Conservation (phyloP, 495 filamentous ascomycete species). For the Bacidia gigantensis region DNA sequence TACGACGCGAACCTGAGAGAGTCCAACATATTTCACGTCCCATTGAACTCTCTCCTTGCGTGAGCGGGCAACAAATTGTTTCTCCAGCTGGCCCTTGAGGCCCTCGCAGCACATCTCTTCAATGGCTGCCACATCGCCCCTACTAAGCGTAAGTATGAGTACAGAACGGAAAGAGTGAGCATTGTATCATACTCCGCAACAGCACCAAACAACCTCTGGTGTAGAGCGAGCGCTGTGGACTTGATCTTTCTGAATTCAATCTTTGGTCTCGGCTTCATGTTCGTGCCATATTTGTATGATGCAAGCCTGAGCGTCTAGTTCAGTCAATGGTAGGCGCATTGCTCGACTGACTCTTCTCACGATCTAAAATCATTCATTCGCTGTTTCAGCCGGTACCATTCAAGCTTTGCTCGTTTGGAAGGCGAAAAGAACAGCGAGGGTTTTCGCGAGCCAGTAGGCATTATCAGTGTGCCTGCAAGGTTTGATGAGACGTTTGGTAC, state of each 20-base stretch:
- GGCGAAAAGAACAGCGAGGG: constrained; percentile 41
- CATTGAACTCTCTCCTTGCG: constrained; percentile 41
- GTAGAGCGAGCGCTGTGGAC: constrained; percentile 42
- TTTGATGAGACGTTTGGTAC: no score
- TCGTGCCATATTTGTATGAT: constrained; percentile 28
- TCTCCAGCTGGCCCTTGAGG: constrained; percentile 40
- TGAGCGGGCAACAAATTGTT: constrained; percentile 42
- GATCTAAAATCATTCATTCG: neutral
- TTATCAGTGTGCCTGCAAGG: constrained; percentile 39
- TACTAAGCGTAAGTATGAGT: constrained; percentile 10
- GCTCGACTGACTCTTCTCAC: neutral
- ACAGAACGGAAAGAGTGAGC: neutral
- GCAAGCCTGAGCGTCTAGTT: constrained; percentile 3
- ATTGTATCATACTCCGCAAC: constrained; percentile 33
- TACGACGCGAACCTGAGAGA: constrained; percentile 38
- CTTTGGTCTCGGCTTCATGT: constrained; percentile 33
- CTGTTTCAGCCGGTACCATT: constrained; percentile 34
- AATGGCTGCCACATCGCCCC: constrained; percentile 45
- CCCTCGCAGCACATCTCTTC: constrained; percentile 44
- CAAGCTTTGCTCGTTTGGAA: constrained; percentile 29
- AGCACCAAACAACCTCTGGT: constrained; percentile 55
- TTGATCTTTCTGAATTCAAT: constrained; percentile 29
- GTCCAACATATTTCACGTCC: constrained; percentile 47
- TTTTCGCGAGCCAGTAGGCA: constrained; percentile 40
- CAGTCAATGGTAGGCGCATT: neutral